Conservation (phyloP, 1,139 yeast genomes). For the Nadsonia commutata region DNA sequence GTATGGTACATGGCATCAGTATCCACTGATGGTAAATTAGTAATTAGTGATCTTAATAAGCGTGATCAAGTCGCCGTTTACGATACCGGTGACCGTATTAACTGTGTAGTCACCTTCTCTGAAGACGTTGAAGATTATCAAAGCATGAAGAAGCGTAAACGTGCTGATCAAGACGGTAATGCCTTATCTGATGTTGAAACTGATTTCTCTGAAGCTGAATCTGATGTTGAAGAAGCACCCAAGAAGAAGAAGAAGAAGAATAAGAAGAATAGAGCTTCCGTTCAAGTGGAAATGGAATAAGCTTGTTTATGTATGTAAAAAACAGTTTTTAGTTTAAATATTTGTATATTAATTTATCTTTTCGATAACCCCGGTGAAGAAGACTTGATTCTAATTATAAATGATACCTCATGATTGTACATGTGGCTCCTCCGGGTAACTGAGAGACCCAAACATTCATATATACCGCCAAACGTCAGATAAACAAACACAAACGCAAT, state of each 20-base stretch:
- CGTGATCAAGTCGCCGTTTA: slow-evolving; percentile 81
- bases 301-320: slow-evolving; percentile 4
- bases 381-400: no score
- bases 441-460: no score
- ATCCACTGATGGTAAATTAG: slow-evolving; percentile 86
- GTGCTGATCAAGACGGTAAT: slow-evolving; percentile 19
- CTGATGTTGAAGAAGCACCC: slow-evolving; percentile 27
- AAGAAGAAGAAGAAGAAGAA: slow-evolving; percentile 33
- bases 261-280: slow-evolving; percentile 19
- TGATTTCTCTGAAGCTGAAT: slow-evolving; percentile 32
- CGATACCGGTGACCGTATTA: slow-evolving; percentile 83
- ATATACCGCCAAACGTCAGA: no score
- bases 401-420: no score
- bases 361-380: no score
- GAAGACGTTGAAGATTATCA: slow-evolving; percentile 64
- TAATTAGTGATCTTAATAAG: slow-evolving; percentile 65
- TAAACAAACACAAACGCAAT: no score
- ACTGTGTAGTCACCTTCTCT: slow-evolving; percentile 66
- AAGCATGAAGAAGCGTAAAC: slow-evolving; percentile 52
- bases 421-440: no score
- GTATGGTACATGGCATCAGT: slow-evolving; percentile 53
- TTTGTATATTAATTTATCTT: no score
- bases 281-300: slow-evolving; percentile 12
- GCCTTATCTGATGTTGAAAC: slow-evolving; percentile 46
- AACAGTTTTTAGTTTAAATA: slow-evolving; percentile 2